Base-by-base conservation (phyloP, 2,329 filamentous ascomycete genomes). In the Fonsecaea erecta region DNA sequence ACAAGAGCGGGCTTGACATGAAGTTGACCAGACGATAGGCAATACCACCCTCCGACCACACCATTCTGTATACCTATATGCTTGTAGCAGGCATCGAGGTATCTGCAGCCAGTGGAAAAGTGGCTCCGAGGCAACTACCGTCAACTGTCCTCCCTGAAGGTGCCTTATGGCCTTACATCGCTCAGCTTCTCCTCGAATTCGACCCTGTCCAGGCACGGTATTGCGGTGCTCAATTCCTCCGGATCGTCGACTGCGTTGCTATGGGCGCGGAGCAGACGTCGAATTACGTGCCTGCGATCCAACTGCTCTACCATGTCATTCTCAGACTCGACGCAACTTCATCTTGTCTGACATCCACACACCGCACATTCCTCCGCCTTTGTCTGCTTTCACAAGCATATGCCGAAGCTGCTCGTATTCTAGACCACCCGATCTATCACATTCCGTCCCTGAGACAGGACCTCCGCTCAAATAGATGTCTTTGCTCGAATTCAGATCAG, bases 31-130 rank as follows among this genome's bases (percentile, higher is more conserved):
- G 24, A 12, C 14, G 26, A 18, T 58, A 81, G 75, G 70, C 81
- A 35, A 76, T 88, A 64, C 80, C 88, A 70, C 86, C 88, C 21
- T 75, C 81, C 7, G 75, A 80, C 43, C 86, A 90, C 73, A 84
- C 85, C 18, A 80, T 89, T 67, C 79, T 85, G 8, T 90, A 88
- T 75, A 76, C 87, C 56, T 82, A 80, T 67, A 78, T 84, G 53
- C 79, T 90, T 40, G 75, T 80, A 53, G 78, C 80, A 34, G 81
- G 83, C 66, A 79, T 86, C 62, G 74, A 78, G 43, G 74, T 71
- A n/a, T 61, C 68, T 65, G 28, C 66, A 48, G 35, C 72, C 34
- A 73, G 78, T 71, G 75, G 78, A 70, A 74, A 73, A 61, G 67
- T 75, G 60, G 52, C 64, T 24, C 69, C 71, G 60, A 69, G 77